Base-by-base conservation (phyloP, 331 rosid genomes). In the Rosa hybrid region DNA sequence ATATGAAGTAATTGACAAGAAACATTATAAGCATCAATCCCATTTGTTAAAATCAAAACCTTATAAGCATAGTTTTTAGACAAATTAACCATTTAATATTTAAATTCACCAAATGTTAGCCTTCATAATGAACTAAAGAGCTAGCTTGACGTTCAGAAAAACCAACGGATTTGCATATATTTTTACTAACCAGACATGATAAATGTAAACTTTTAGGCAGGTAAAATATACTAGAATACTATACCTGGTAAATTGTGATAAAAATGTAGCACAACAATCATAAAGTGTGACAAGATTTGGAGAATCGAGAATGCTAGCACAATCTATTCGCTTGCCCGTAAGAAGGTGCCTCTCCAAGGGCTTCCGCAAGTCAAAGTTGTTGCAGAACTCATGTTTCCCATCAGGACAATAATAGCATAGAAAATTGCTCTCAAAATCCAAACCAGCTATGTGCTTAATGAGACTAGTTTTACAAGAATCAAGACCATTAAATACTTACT, bases 311-410 rank as follows among this genome's bases (percentile, higher is more conserved):
- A 90, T 81, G 88, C 96, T 88, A 78, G 91, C 81, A 82, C 94
- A 95, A 68, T 90, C 94, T 60, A 91, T 87, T 75, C 71, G 80
- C 78, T 42, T 81, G 77, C 94, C 89, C 9, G 81, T 85, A n/a
- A 87, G 81, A 88, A 83, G 90, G 9, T 91, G 94, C 74, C 96
- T 88, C 62, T 90, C 97, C 79, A 92, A 78, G 42, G 97, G 98
- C 84, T 89, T 95, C 74, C 93, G 84, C 88, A 95, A 85, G 83
- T 95, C 99, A 85, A 92, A 93, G 64, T 92, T 92, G 77, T 87
- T 87, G 89, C 99, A 88, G 63, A 88, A 92, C 72, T 91, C 94
- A 14, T 77, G 85, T 80, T 87, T 89, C 44, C 80, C 80, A 80
- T 88, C 96, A 92, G 87, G 64, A 81, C 44, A 81, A 54, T 27